These are phyloP conservation scores for Theobroma cacao DNA, from an alignment of 345 rosid species.

Conservation along the genomic window DNA sequence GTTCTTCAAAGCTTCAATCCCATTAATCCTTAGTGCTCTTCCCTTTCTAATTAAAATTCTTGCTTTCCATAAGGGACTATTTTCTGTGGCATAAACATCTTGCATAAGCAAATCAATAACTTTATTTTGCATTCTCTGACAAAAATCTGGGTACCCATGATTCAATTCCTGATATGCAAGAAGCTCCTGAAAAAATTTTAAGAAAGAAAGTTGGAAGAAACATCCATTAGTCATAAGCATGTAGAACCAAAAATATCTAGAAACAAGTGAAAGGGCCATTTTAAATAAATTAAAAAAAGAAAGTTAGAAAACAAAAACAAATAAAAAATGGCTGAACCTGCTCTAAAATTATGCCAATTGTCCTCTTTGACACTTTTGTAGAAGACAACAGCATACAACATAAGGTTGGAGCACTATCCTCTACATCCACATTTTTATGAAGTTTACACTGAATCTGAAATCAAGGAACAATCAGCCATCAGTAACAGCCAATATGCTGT, in stretches of 20 bases:
- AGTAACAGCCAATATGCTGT: conserved; percentile 22
- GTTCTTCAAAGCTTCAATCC: conserved; percentile 45
- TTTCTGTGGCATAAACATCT: conserved; percentile 38
- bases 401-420: conserved; percentile 42
- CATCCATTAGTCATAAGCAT: neutral
- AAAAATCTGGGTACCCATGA: conserved; percentile 45
- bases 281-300: conserved; percentile 3
- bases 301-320: neutral
- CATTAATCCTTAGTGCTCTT: conserved; percentile 45
- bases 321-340: conserved; percentile 54
- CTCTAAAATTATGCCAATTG: conserved; percentile 61
- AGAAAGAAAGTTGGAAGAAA: conserved; percentile 5
- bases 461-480: conserved; percentile 27
- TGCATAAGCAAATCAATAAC: conserved; percentile 54
- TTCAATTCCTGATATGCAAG: conserved; percentile 58
- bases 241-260: neutral
- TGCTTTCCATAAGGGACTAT: conserved; percentile 44
- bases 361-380: conserved; percentile 33
- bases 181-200: conserved; percentile 59
- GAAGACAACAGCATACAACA: conserved; percentile 54
- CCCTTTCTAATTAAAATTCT: conserved; percentile 66
- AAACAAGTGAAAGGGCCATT: conserved; percentile 4
- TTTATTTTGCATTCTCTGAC: conserved; percentile 52
- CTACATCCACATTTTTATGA: conserved; percentile 31
- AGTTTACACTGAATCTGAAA: conserved; percentile 58